Conservation (phyloP, 148 eudicot species). For the Rhododendron ovatum region DNA sequence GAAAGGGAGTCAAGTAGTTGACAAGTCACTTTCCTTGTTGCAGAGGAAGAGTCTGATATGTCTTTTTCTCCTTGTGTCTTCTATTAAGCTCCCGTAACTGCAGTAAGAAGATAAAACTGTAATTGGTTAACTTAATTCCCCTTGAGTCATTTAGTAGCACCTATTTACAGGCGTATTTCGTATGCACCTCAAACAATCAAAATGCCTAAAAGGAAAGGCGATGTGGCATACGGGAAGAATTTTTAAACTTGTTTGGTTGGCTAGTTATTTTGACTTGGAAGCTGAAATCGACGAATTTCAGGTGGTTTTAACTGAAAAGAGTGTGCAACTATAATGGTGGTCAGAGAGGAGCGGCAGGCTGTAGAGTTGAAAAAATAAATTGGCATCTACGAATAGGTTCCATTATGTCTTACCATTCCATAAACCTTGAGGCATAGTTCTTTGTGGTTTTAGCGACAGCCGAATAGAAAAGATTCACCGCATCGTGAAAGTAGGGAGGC, state of each 20-base stretch:
- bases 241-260: background rate
- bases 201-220: background rate
- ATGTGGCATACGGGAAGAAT: background rate
- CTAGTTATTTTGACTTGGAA: background rate
- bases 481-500: no score
- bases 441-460: no score
- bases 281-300: background rate
- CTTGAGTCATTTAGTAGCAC: no score
- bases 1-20: constrained; percentile 14
- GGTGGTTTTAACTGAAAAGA: background rate
- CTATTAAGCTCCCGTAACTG: constrained; percentile 10
- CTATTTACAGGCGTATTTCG: background rate
- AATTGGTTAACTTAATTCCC: background rate
- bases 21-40: constrained; percentile 17
- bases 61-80: constrained; percentile 11
- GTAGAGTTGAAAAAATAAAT: background rate
- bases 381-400: background rate
- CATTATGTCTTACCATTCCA: background rate
- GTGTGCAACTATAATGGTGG: background rate
- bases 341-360: background rate
- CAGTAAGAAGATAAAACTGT: background rate
- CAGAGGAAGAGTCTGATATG: constrained; percentile 1
- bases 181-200: background rate
- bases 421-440: background rate
- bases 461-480: no score